Conservation (phyloP, 2,329 filamentous ascomycete genomes). For the Colletotrichum godetiae region DNA sequence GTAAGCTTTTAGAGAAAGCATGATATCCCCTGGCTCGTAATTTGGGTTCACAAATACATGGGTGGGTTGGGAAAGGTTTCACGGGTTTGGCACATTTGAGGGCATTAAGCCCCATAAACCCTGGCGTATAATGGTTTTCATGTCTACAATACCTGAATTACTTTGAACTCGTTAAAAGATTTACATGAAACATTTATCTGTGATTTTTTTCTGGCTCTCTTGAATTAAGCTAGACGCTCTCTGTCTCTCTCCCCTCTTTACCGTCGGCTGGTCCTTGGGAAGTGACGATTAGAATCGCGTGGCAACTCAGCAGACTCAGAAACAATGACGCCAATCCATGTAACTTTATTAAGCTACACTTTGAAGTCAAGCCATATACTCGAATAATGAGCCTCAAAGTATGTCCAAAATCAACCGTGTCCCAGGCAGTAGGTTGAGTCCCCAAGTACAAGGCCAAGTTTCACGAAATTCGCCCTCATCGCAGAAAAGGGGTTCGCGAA, state of each 20-base stretch:
- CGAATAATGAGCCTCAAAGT: too few species aligned
- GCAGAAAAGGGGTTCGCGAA: neutral
- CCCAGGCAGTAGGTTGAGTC: neutral
- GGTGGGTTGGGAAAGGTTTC: slow-evolving; percentile 11
- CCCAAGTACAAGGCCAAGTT: too few species aligned
- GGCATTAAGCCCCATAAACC: slow-evolving; percentile 19
- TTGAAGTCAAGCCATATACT: too few species aligned
- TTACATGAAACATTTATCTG: too few species aligned
- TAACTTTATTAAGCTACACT: too few species aligned
- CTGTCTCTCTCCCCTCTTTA: too few species aligned
- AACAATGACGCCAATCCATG: too few species aligned
- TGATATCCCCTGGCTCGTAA: slow-evolving; percentile 16
- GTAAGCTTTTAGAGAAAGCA: slow-evolving; percentile 50
- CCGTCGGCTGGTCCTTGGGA: too few species aligned
- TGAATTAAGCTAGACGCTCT: too few species aligned
- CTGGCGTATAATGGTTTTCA: slow-evolving; percentile 21
- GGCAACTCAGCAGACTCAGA: too few species aligned
- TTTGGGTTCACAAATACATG: slow-evolving; percentile 18
- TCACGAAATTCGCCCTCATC: neutral
- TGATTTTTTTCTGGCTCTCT: too few species aligned
- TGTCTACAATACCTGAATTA: slow-evolving; percentile 22
- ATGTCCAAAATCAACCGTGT: neutral
- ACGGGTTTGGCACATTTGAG: slow-evolving; percentile 17
- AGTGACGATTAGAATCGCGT: too few species aligned
- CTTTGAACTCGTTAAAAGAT: neutral